Conservation (phyloP, 371 early-diverging fungal genomes). For the Mycotypha africana region DNA sequence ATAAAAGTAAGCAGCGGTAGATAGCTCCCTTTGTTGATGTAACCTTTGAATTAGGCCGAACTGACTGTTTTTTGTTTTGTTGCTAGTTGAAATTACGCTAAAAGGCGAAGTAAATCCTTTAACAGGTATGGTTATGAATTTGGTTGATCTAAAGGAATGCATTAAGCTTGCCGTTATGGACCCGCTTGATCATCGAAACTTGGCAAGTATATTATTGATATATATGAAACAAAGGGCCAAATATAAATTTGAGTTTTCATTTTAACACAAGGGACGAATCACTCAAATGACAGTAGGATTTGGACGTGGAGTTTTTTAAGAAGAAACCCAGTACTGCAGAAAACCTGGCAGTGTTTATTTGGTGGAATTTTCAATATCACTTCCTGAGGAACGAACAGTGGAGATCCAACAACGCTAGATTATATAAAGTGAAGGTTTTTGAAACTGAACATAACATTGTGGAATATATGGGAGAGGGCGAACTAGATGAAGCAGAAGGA, state of each 20-base stretch:
- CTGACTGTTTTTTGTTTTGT: no score
- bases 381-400: constrained; percentile 31
- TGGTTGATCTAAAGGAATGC: constrained; percentile 74
- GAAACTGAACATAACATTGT: constrained; percentile 76
- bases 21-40: no score
- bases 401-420: constrained; percentile 19
- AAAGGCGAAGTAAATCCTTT: constrained; percentile 65
- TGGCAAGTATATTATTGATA: constrained; percentile 36
- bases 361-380: constrained; percentile 55
- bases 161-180: constrained; percentile 70
- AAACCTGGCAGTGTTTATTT: constrained; percentile 83
- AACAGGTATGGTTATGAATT: constrained; percentile 88
- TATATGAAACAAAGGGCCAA: neutral
- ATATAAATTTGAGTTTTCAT: neutral
- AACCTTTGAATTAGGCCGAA: no score
- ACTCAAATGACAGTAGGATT: constrained; percentile 46
- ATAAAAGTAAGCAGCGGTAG: constrained; percentile 58
- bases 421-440: constrained; percentile 63
- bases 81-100: constrained; percentile 76
- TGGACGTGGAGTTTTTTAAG: constrained; percentile 73
- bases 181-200: constrained; percentile 79
- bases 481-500: constrained; percentile 12
- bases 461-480: constrained; percentile 66
- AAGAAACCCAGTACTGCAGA: constrained; percentile 78
- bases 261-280: no score